Conservation (phyloP, 2,329 filamentous ascomycete species). For the Aspergillus candidus region DNA sequence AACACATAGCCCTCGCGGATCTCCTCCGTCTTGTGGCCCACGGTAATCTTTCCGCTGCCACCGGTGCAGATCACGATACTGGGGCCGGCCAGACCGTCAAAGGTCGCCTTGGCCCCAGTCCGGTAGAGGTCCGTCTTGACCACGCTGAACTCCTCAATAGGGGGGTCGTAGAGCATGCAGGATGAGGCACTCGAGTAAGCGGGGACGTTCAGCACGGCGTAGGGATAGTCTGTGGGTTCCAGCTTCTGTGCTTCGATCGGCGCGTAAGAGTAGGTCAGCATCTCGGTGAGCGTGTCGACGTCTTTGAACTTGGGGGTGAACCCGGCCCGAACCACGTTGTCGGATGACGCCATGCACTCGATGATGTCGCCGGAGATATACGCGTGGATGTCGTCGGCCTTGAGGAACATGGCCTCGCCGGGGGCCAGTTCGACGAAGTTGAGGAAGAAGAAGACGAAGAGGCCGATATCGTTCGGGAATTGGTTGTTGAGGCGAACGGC, state of each 20-base stretch:
- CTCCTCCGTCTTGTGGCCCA: slow-evolving; percentile 73
- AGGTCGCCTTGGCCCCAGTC: slow-evolving; percentile 72
- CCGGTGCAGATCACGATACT: slow-evolving; percentile 88
- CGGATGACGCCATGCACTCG: slow-evolving; percentile 98
- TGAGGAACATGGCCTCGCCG: slow-evolving; percentile 92
- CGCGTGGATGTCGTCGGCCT: slow-evolving; percentile 94
- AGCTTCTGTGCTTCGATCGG: slow-evolving; percentile 96
- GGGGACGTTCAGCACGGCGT: slow-evolving; percentile 70
- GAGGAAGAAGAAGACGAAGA: slow-evolving; percentile 95
- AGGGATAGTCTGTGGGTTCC: slow-evolving; percentile 76
- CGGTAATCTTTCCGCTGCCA: slow-evolving; percentile 75
- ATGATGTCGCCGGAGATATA: slow-evolving; percentile 78
- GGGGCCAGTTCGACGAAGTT: slow-evolving; percentile 85
- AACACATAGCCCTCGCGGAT: slow-evolving; percentile 68
- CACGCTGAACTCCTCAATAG: slow-evolving; percentile 93
- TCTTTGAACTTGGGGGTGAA: slow-evolving; percentile 99
- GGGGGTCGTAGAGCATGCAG: slow-evolving; percentile 79
- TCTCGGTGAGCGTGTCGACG: slow-evolving; percentile 76
- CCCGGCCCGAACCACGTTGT: slow-evolving; percentile 95
- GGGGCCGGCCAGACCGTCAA: slow-evolving; percentile 79
- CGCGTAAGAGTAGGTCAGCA: slow-evolving; percentile 93
- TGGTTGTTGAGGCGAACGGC: slow-evolving; percentile 71
- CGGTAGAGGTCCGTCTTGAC: slow-evolving; percentile 69
- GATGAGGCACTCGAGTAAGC: slow-evolving; percentile 74
- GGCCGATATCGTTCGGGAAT: slow-evolving; percentile 83